These are phyloP conservation scores for Mycosphaerella arachidis DNA, from an alignment of 2,329 filamentous ascomycete species.

Conservation along the genomic window DNA sequence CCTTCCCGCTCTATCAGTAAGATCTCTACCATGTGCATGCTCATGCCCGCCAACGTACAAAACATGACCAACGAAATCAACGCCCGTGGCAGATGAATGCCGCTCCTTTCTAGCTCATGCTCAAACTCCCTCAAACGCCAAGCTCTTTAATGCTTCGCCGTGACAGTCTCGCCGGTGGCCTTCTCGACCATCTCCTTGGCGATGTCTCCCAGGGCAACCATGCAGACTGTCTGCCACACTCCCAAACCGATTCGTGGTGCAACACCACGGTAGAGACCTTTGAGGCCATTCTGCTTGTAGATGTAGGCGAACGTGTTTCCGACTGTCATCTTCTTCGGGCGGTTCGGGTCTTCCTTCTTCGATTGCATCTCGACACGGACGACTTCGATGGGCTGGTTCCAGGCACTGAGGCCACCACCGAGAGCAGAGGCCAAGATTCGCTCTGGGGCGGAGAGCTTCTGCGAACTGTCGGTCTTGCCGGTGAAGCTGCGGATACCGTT, in stretches of 20 bases:
- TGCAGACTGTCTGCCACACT: slow-evolving; percentile 99
- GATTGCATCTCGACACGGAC: slow-evolving; percentile 99
- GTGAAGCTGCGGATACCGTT: slow-evolving; percentile 74
- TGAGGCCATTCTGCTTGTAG: slow-evolving; percentile 80
- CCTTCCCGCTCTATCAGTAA: slow-evolving; percentile 2
- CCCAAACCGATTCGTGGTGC: slow-evolving; percentile 89
- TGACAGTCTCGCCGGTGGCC: slow-evolving; percentile 59
- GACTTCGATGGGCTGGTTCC: slow-evolving; percentile 99
- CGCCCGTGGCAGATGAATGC: background rate
- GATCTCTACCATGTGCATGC: background rate
- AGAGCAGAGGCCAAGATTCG: slow-evolving; percentile 83
- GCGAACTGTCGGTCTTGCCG: slow-evolving; percentile 66
- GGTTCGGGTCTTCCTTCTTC: slow-evolving; percentile 96
- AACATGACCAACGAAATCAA: slow-evolving; percentile 1
- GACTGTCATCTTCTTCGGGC: slow-evolving; percentile 98
- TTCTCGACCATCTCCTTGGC: slow-evolving; percentile 64
- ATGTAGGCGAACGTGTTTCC: slow-evolving; percentile 80
- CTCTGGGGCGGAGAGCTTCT: slow-evolving; percentile 74
- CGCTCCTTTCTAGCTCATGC: background rate
- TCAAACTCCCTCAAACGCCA: slow-evolving; percentile 1
- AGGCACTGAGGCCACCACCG: slow-evolving; percentile 90
- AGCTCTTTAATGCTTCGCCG: slow-evolving; percentile 56
- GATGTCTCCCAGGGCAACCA: slow-evolving; percentile 94
- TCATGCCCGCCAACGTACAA: background rate
- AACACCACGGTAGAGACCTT: slow-evolving; percentile 93